Evolutionary conservation across 2,329 filamentous ascomycete species (phyloP).

Genomic region (Aspergillus novofumigatus): DNA sequence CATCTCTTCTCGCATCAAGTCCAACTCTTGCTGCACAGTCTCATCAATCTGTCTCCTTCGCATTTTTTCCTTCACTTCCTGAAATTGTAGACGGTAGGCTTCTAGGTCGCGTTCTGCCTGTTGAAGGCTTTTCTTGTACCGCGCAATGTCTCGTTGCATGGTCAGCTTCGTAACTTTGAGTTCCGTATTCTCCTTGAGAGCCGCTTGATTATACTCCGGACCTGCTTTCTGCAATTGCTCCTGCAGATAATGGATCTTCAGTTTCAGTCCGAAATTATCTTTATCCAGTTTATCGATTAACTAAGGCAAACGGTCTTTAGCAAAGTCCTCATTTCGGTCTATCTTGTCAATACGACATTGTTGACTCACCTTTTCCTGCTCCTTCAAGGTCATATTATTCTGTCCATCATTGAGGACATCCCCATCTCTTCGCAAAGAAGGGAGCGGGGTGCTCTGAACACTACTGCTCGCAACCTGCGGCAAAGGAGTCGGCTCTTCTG

Average conservation of each 20-base stretch:
- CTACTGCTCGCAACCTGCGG: conserved; percentile 76
- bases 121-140: conserved; percentile 78
- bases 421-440: conserved; percentile 60
- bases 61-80: conserved; percentile 76
- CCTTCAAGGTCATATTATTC: conserved; percentile 84
- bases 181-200: conserved; percentile 91
- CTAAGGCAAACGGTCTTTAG: conserved; percentile 29
- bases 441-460: conserved; percentile 75
- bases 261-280: conserved; percentile 94
- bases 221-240: conserved; percentile 83
- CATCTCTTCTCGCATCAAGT: conserved; percentile 47
- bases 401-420: conserved; percentile 70
- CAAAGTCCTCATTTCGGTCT: neutral
- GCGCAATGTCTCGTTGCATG: conserved; percentile 80
- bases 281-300: conserved; percentile 93
- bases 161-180: conserved; percentile 90
- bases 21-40: conserved; percentile 60
- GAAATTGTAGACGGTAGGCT: conserved; percentile 72
- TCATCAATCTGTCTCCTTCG: conserved; percentile 72
- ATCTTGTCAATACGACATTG: neutral
- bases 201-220: conserved; percentile 82
- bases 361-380: conserved; percentile 74
- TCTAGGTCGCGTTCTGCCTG: conserved; percentile 84
- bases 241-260: conserved; percentile 96
- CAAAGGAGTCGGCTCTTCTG: conserved; percentile 66